phyloP scores from a whole-genome alignment of 768 basidiomycete species.

The Suillus occidentalis region DNA sequence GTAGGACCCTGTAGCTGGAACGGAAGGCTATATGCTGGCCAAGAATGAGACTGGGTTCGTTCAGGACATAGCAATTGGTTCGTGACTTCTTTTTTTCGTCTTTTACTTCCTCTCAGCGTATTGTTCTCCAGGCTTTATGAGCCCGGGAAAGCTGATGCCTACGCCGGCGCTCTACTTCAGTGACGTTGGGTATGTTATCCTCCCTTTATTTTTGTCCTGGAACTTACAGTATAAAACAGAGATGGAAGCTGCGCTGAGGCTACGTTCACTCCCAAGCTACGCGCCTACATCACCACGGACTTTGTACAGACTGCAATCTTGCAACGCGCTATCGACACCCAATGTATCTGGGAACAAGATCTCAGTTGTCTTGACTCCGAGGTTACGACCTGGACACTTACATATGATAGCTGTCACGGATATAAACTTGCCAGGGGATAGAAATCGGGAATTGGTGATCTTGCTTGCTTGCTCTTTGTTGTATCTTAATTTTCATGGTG shows the following conservation, averaged over 20 bases:
- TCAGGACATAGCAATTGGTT: background rate
- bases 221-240: background rate
- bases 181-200: background rate
- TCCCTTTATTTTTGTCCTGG: background rate
- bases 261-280: background rate
- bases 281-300: conserved; percentile 2
- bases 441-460: background rate
- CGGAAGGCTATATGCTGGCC: no score
- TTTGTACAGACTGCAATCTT: background rate
- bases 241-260: background rate
- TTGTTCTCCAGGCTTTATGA: background rate
- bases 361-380: background rate
- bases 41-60: background rate
- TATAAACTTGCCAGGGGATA: background rate
- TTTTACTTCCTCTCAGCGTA: background rate
- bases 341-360: background rate
- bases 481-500: background rate
- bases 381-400: background rate
- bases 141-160: background rate
- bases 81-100: background rate
- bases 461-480: background rate
- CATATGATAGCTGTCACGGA: background rate
- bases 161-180: background rate
- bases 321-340: background rate
- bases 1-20: background rate